Conservation (phyloP, 2,329 filamentous ascomycete species). For the Pseudocercospora fijiensis region DNA sequence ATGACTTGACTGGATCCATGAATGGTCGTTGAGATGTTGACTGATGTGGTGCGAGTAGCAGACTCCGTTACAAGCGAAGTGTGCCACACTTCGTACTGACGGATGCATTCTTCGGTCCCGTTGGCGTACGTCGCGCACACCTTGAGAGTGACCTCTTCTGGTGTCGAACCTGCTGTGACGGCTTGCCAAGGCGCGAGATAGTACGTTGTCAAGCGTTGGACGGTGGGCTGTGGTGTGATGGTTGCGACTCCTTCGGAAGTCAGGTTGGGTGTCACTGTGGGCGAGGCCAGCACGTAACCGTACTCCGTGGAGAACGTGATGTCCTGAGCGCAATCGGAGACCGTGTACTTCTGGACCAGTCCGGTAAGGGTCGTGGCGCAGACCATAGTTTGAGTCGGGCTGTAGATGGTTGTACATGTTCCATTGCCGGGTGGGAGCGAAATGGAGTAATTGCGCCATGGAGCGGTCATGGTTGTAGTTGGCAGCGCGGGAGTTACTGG, state of each 20-base stretch:
- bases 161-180: conserved; percentile 41
- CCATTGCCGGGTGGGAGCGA: conserved; percentile 37
- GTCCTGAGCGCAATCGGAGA: conserved; percentile 46
- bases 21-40: conserved; percentile 45
- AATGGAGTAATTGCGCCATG: conserved; percentile 41
- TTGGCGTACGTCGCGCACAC: conserved; percentile 42
- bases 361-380: conserved; percentile 48
- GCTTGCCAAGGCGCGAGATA: conserved; percentile 48
- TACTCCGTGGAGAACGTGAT: conserved; percentile 49
- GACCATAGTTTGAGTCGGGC: conserved; percentile 43
- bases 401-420: conserved; percentile 45
- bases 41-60: conserved; percentile 37
- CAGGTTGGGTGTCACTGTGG: conserved; percentile 31
- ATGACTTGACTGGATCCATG: conserved; percentile 38
- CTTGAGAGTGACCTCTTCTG: conserved; percentile 44
- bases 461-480: conserved; percentile 35
- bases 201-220: conserved; percentile 45
- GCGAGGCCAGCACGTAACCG: conserved; percentile 44
- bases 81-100: conserved; percentile 46
- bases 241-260: conserved; percentile 11
- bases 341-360: conserved; percentile 42
- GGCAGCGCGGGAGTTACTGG: conserved; percentile 34
- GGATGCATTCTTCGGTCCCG: conserved; percentile 42
- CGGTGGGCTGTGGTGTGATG: conserved; percentile 40
- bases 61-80: conserved; percentile 42